phyloP scores from a whole-genome alignment of 2,329 filamentous ascomycete genomes.

The Aspergillaceae sp. region DNA sequence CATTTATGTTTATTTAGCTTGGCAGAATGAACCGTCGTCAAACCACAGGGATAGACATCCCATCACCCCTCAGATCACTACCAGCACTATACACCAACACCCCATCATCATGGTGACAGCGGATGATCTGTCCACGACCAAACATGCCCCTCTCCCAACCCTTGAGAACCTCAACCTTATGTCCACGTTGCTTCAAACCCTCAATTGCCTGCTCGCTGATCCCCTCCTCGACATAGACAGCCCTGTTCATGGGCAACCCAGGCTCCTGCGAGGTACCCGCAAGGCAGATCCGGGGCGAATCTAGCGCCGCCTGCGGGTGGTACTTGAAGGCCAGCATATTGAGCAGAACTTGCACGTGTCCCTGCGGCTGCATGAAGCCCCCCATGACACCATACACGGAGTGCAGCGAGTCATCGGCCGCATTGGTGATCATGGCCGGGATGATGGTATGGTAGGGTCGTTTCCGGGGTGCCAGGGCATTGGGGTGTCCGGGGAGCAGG shows the following conservation, averaged over 20 bases:
- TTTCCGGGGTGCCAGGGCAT: constrained; percentile 70
- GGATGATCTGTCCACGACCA: constrained; percentile 78
- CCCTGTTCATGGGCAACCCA: constrained; percentile 51
- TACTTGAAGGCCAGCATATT: constrained; percentile 78
- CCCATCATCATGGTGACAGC: constrained; percentile 67
- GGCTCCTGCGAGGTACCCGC: constrained; percentile 60
- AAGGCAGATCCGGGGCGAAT: constrained; percentile 86
- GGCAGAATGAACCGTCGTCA: constrained; percentile 1
- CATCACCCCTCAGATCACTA: constrained; percentile 82
- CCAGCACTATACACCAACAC: constrained; percentile 74
- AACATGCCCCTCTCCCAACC: constrained; percentile 62
- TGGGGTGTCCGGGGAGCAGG: constrained; percentile 62
- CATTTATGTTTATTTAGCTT: too few relatives aligned
- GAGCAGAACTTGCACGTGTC: constrained; percentile 84
- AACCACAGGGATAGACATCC: constrained; percentile 50
- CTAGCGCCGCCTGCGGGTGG: constrained; percentile 78
- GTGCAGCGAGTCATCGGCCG: constrained; percentile 64
- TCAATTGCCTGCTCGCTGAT: constrained; percentile 60
- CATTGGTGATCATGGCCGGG: constrained; percentile 77
- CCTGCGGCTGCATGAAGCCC: constrained; percentile 96
- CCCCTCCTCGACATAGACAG: constrained; percentile 74
- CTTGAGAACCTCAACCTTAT: constrained; percentile 60
- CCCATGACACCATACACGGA: constrained; percentile 95
- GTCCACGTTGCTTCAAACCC: constrained; percentile 61
- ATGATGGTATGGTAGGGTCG: constrained; percentile 97